A percentile compares a stretch with the other conserved stretches of the same genome.
Evolutionary conservation across 164 flowering plant genomes (phyloP).

Genomic region (Santalum album): DNA sequence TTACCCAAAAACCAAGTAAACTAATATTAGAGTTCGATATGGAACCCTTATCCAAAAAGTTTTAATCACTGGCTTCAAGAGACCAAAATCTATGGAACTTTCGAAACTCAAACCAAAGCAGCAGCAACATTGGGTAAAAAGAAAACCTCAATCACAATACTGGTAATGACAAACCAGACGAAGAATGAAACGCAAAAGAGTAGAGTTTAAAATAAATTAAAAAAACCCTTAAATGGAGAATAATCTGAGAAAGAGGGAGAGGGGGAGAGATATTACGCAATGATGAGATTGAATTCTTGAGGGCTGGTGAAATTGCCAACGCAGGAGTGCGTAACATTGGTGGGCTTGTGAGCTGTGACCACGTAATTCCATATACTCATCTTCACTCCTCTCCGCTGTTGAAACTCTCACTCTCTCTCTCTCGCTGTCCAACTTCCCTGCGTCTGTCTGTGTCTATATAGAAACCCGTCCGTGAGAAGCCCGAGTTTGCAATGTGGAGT

Average conservation of each 20-base stretch:
- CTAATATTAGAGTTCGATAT: too few species aligned
- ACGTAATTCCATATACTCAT: constrained; percentile 96
- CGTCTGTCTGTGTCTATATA: constrained; percentile 1
- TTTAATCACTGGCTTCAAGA: background rate
- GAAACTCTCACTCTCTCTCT: constrained; percentile 5
- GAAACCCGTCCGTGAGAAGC: too few species aligned
- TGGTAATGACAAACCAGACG: constrained; percentile 1
- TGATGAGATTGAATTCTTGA: constrained; percentile 88
- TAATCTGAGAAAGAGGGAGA: background rate
- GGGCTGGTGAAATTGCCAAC: constrained; percentile 96
- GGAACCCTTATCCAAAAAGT: background rate
- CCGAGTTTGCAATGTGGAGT: too few species aligned
- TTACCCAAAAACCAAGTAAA: too few species aligned
- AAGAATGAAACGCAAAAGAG: background rate
- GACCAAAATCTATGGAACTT: background rate
- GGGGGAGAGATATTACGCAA: constrained; percentile 43
- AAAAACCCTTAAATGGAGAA: background rate
- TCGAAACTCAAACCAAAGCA: too few species aligned
- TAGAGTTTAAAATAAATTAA: too few species aligned
- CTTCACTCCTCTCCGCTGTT: background rate
- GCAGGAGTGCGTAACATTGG: constrained; percentile 87
- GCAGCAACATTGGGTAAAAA: background rate
- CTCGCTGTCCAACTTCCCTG: background rate
- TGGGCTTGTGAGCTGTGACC: constrained; percentile 97
- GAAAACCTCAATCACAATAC: background rate